These are phyloP conservation scores for Lophiotrema nucula DNA, from an alignment of 495 filamentous ascomycete genomes.

Conservation along the genomic window DNA sequence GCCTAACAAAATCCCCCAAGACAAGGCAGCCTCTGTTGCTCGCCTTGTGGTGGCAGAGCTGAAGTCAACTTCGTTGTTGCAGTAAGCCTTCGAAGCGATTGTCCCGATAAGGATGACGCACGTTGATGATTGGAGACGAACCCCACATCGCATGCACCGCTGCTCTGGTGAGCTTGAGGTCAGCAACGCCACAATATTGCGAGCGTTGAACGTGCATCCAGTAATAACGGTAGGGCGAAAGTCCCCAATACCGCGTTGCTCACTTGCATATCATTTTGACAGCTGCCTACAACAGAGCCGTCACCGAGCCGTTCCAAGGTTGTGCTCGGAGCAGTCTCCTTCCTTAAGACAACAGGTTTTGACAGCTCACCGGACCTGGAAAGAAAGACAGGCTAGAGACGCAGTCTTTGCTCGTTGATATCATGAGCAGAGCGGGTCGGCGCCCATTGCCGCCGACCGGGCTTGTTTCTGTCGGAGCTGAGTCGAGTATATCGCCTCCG, in stretches of 20 bases:
- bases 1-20: background rate
- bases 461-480: too few species aligned
- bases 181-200: conserved; percentile 24
- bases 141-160: conserved; percentile 7
- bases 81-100: background rate
- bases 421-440: too few species aligned
- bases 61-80: conserved; percentile 9
- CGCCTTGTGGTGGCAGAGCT: conserved; percentile 6
- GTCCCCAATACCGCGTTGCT: background rate
- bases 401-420: too few species aligned
- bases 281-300: background rate
- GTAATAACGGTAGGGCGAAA: background rate
- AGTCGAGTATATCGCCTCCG: too few species aligned
- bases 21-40: background rate
- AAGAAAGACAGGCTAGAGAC: too few species aligned
- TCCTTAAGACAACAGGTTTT: too few species aligned
- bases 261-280: background rate
- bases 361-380: too few species aligned
- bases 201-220: background rate
- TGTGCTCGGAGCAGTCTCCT: background rate
- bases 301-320: background rate
- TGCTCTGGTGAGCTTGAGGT: background rate
- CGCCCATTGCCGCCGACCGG: too few species aligned
- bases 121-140: conserved; percentile 1
- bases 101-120: background rate